Base-by-base conservation (phyloP, 305 asterid genomes). In the Striga hermonthica region DNA sequence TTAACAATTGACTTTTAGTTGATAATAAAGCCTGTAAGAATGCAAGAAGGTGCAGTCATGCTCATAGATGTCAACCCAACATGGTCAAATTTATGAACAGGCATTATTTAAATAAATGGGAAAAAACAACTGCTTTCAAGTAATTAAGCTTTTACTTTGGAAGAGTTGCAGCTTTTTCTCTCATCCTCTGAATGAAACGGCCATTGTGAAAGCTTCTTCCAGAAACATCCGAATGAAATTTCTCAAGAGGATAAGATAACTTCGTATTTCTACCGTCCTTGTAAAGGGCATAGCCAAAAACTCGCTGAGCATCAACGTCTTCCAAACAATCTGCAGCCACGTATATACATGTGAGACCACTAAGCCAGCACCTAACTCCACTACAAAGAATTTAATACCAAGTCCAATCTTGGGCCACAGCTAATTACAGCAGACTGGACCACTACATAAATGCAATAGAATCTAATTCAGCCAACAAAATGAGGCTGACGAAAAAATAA, bases 181-280 rank as follows among this genome's bases (percentile, higher is more conserved):
- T 73, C 90, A 86, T 80, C 67, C 82, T 68, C 68, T 83, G 90
- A 60, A 86, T 60, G 69, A 86, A 86, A 9, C 86, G 79, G 16
- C 93, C 90, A 50, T 83, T 78, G 72, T 81, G 90, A 70, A 86
- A 83, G 79, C 88, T 62, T 70, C 86, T 79, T 34, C 86, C 93
- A 0, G 90, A 72, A 41, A 81, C 71, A 62, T 83, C 82, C 0
- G 84, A 36, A n/a, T 65, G 66, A 28, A 78, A 81, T 57, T 86
- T 75, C 70, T 86, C 86, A 68, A 80, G 40, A 39, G 90, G 93
- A 67, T 86, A 83, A 38, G 90, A 60, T 56, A 83, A 44, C 69
- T 28, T 70, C 5, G 82, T 43, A 14, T 64, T 55, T 55, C 57
- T 76, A 8, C 92, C 92, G 50, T 78, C 87, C 74, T 79, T 78